Base-by-base conservation (phyloP, 1,139 yeast genomes). In the Saccharomycopsis phalli region DNA sequence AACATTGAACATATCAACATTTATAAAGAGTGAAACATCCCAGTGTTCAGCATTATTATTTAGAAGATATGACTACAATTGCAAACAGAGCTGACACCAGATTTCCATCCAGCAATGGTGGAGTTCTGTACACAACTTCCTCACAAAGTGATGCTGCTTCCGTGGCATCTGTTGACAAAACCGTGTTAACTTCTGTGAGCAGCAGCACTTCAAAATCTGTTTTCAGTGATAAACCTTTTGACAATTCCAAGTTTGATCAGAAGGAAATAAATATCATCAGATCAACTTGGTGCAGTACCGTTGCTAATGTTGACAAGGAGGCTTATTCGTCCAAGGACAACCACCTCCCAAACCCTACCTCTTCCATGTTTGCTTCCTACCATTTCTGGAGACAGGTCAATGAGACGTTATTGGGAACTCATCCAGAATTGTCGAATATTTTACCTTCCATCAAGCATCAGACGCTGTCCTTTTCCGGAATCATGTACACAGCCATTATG, bases 401-500 rank as follows among this genome's bases (percentile, higher is more conserved):
- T 45, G 59, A 59, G 30, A 56, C 56, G 34, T 47, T 61, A 31
- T 53, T 60, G 35, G 47, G 55, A 1, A 47, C 53, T 49, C 53
- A 53, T 40, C 62, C 63, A 1, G 51, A 50, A 13, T 52, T 61
- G 44, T 8, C 32, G 7, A 53, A 50, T 19, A 38, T 59, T 37
- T 55, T 61, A 31, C 65, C 65, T 3, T 58, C 60, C 26, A 57
- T 61, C 36, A 51, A 53, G 32, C 65, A 61, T 46, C 65, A 61
- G 33, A 42, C 47, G 3, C 31, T 32, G 18, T 39, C 47, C 10
- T 46, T 46, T 21, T 28, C 43, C n/a, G 44, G 49, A 11, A 45
- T 61, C 21, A 50, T 61, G 33, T 55, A 61, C 36, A 52, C 56
- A 19, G 62, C 65, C 1, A 57, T 61, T 43, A 50, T 54, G 32